Base-by-base conservation (phyloP, 2,329 filamentous ascomycete genomes). In the Aaosphaeria arxii region DNA sequence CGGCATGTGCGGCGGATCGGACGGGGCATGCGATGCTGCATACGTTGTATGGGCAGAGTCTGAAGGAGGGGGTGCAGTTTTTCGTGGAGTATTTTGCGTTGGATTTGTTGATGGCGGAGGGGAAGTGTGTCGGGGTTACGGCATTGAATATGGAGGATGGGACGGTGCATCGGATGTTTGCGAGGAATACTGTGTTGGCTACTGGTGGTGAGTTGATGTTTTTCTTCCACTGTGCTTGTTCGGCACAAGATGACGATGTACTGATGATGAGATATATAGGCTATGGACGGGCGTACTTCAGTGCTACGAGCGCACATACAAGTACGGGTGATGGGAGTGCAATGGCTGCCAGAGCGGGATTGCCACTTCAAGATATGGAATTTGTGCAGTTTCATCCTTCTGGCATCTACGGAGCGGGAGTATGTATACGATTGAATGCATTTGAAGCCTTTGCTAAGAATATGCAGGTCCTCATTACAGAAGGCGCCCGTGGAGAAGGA, bases 401-500 rank as follows among this genome's bases (percentile, higher is more conserved):
- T 33, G 75, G 76, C 5, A 78, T 78, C 36, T 78, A 78, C 49
- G 76, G 75, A 29, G 75, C 75, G 28, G 76, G 75, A 11, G 74
- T 76, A 45, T 0, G 57, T 55, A 4, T 31, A 7, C 6, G 30
- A 9, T 30, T 43, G 6, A 29, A 7, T 36, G 17, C 7, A 40
- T 40, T 24, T 40, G n/a, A n/a, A n/a, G n/a, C 5, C 38, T 2
- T 11, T 13, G 17, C 5, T 33, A 43, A 42, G 30, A 35, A 17
- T 28, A 4, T 6, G 11, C 32, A 67, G 63, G 63, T 67, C 35
- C 61, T 78, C 24, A 78, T 78, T 39, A 78, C 75, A 4, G 76
- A 78, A 61, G 75, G 76, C 3, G 41, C 92, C 62, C 90, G 94
- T 81, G 94, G 94, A 79, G 94, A 97, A 81, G 92, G 92, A 81